Base-by-base conservation (phyloP, 257 asterid genomes). In the Agastache rugosa region DNA sequence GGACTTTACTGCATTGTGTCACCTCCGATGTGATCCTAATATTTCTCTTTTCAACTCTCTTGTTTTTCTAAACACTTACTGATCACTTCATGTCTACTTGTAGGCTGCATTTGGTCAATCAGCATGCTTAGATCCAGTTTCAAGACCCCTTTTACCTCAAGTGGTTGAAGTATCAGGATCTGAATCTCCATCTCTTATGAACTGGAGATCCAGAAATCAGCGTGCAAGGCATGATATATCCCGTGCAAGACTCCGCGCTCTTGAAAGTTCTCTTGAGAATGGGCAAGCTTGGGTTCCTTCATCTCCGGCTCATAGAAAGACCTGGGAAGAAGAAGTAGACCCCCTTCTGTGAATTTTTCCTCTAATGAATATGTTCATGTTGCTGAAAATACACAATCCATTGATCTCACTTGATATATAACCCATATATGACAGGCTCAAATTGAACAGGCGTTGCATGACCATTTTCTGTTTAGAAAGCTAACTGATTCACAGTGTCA, bases 261-360 rank as follows among this genome's bases (percentile, higher is more conserved):
- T 94, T 77, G 97, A 94, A 81, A 89, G 77, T 77, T 92, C 97
- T 75, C 86, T 94, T 37, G 97, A 90, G 87, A 90, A 81, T 69
- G 96, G 96, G 61, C 96, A 87, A 85, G 78, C 80, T 63, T 92
- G 99, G 99, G 83, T 79, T 71, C 99, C 99, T 76, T 84, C 97
- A 75, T 87, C 97, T 64, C 92, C 96, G 39, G 85, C 96, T 72
- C 95, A 94, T 75, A 89, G 96, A 80, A 94, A 94, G 91, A 94
- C 97, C 68, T 89, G 99, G 97, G 97, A 92, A 86, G 99, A 94
- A 83, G 97, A 94, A 87, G 99, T 94, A 91, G 77, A 79, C 63
- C 20, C 39, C 67, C 67, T 80, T 83, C 75, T 54, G 56, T 80
- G 39, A 59, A 56, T 60, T 64, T 64, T 67, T 50, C 50, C 42